Percentiles rank a stretch among this genome's conserved stretches.
Evolutionary conservation across 805 yeast genomes (phyloP).

Genomic region (Pichia nanzhaoensis): DNA sequence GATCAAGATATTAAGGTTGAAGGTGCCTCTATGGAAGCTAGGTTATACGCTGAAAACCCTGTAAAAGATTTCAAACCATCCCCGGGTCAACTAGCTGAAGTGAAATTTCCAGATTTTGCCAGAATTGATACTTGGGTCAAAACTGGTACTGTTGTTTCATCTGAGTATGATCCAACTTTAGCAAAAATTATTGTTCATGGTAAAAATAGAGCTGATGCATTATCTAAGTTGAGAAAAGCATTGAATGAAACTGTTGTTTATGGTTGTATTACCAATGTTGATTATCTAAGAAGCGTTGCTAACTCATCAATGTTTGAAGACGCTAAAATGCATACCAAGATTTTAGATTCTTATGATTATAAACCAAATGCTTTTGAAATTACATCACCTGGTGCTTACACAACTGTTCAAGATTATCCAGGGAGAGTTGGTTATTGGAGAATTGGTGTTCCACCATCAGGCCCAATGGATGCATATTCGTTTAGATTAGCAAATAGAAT

Average conservation of each 20-base stretch:
- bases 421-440: constrained; percentile 85
- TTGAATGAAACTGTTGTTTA: constrained; percentile 78
- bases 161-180: constrained; percentile 93
- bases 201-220: constrained; percentile 77
- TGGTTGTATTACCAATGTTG: constrained; percentile 87
- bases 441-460: constrained; percentile 96
- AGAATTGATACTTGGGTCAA: constrained; percentile 93
- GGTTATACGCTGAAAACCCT: constrained; percentile 95
- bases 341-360: constrained; percentile 75
- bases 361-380: constrained; percentile 81
- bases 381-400: constrained; percentile 85
- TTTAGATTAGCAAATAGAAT: constrained; percentile 84
- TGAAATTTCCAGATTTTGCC: constrained; percentile 82
- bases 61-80: constrained; percentile 92
- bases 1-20: constrained; percentile 47
- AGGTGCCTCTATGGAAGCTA: constrained; percentile 96
- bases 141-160: constrained; percentile 79
- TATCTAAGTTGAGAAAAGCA: constrained; percentile 69
- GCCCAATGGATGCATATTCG: constrained; percentile 94
- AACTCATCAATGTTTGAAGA: constrained; percentile 76
- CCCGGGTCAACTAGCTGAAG: constrained; percentile 88
- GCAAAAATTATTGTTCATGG: constrained; percentile 97
- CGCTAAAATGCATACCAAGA: constrained; percentile 81
- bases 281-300: constrained; percentile 81
- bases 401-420: constrained; percentile 94